phyloP scores from a whole-genome alignment of 75 land plant species.

The Pseudotsuga menziesii region DNA sequence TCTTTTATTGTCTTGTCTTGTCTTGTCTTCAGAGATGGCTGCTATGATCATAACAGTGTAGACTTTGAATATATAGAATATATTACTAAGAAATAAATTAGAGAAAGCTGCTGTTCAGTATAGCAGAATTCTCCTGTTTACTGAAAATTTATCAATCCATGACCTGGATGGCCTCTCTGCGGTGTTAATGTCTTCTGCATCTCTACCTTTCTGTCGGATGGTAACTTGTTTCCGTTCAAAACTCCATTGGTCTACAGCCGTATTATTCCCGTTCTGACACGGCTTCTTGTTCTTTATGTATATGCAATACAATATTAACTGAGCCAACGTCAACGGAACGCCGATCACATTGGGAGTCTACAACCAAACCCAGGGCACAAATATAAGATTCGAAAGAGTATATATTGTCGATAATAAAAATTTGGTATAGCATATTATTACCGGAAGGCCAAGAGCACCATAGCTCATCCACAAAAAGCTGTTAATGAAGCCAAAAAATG shows the following conservation, averaged over 20 bases:
- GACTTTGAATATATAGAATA: too few relatives aligned
- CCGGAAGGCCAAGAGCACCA: constrained; percentile 34
- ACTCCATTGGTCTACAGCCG: neutral
- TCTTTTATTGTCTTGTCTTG: too few relatives aligned
- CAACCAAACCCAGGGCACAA: neutral
- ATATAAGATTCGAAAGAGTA: neutral
- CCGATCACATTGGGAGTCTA: constrained; percentile 76
- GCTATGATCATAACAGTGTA: too few relatives aligned
- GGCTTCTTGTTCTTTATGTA: constrained; percentile 20
- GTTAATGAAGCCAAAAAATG: constrained; percentile 41
- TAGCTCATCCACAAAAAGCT: constrained; percentile 49
- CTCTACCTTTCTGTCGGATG: neutral
- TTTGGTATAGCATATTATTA: constrained; percentile 8
- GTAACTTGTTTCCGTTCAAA: neutral
- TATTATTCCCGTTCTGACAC: neutral
- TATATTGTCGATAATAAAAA: too few relatives aligned
- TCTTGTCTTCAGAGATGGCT: too few relatives aligned
- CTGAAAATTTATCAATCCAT: too few relatives aligned
- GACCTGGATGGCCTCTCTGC: constrained; percentile 9
- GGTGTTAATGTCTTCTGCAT: neutral
- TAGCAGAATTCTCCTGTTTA: too few relatives aligned
- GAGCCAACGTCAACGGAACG: constrained; percentile 29
- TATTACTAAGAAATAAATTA: too few relatives aligned
- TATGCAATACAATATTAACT: constrained; percentile 45
- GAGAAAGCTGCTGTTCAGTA: too few relatives aligned